Percentiles rank a stretch among this genome's conserved stretches.
These are phyloP conservation scores for Lipomyces yamanashiensis DNA, from an alignment of 805 yeast species.

Conservation along the genomic window DNA sequence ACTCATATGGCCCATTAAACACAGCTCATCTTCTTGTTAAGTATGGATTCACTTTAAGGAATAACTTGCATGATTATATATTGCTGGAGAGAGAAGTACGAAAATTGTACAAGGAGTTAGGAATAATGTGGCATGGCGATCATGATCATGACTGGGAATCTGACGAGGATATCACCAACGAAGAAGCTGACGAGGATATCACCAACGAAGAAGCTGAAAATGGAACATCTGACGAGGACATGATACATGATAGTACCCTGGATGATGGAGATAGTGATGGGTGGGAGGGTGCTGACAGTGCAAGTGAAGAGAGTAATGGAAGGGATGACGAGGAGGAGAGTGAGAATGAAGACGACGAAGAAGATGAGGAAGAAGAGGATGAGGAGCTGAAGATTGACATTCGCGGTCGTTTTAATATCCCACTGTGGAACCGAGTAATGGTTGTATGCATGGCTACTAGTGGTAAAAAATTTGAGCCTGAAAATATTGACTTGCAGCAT, in stretches of 20 bases:
- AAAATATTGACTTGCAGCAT: background rate
- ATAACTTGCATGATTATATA: slow-evolving; percentile 53
- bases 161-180: slow-evolving; percentile 8
- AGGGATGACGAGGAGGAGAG: background rate
- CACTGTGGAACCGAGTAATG: slow-evolving; percentile 20
- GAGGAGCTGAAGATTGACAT: slow-evolving; percentile 17
- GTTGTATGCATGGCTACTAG: background rate
- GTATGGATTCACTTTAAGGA: slow-evolving; percentile 73
- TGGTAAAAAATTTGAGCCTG: background rate
- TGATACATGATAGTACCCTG: background rate
- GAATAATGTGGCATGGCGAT: slow-evolving; percentile 18
- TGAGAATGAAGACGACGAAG: background rate
- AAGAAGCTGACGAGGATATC: background rate
- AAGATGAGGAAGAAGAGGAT: slow-evolving; percentile 13
- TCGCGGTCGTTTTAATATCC: slow-evolving; percentile 11
- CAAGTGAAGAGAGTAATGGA: background rate
- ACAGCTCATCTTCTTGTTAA: slow-evolving; percentile 70
- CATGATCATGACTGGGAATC: slow-evolving; percentile 1
- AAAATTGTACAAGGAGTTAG: slow-evolving; percentile 8
- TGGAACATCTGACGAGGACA: background rate
- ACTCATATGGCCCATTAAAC: slow-evolving; percentile 77
- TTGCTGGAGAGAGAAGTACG: slow-evolving; percentile 25
- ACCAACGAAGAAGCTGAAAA: background rate
- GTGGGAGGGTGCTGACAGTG: slow-evolving; percentile 1
- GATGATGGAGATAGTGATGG: background rate